phyloP scores from a whole-genome alignment of 2,329 filamentous ascomycete genomes.

The Furcasterigmium sp. region DNA sequence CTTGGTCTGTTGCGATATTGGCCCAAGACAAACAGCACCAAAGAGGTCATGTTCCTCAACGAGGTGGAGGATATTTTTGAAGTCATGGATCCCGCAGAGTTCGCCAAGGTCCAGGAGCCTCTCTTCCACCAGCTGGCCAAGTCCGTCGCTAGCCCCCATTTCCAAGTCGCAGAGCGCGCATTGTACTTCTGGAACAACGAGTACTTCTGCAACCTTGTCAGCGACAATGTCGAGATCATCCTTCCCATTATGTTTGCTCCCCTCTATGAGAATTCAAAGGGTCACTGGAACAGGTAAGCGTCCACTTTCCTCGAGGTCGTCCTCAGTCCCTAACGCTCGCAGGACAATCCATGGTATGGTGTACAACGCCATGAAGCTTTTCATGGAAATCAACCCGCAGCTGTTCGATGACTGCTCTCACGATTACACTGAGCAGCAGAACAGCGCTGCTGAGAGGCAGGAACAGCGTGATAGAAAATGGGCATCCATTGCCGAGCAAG shows the following conservation, averaged over 20 bases:
- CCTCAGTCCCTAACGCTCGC: conserved; percentile 23
- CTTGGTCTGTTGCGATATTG: conserved; percentile 92
- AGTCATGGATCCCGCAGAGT: conserved; percentile 98
- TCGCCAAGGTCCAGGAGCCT: conserved; percentile 96
- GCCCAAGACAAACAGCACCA: conserved; percentile 99
- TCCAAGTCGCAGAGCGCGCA: conserved; percentile 95
- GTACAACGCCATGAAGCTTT: conserved; percentile 99
- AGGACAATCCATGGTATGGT: conserved; percentile 99
- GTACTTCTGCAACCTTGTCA: conserved; percentile 98
- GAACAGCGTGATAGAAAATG: conserved; percentile 79
- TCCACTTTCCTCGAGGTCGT: neutral
- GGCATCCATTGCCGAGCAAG: conserved; percentile 79
- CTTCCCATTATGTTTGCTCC: conserved; percentile 99
- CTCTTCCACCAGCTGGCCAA: conserved; percentile 97
- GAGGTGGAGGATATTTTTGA: conserved; percentile 99
- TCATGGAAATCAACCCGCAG: conserved; percentile 99
- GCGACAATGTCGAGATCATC: conserved; percentile 98
- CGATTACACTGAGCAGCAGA: conserved; percentile 95
- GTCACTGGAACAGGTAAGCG: conserved; percentile 92
- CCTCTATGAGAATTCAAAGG: conserved; percentile 97
- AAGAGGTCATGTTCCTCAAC: conserved; percentile 99
- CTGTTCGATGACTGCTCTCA: conserved; percentile 98
- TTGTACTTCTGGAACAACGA: conserved; percentile 99
- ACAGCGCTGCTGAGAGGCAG: conserved; percentile 81
- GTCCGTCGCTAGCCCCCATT: conserved; percentile 96